phyloP scores from a whole-genome alignment of 805 yeast species.

The Metschnikowia koreensis region DNA sequence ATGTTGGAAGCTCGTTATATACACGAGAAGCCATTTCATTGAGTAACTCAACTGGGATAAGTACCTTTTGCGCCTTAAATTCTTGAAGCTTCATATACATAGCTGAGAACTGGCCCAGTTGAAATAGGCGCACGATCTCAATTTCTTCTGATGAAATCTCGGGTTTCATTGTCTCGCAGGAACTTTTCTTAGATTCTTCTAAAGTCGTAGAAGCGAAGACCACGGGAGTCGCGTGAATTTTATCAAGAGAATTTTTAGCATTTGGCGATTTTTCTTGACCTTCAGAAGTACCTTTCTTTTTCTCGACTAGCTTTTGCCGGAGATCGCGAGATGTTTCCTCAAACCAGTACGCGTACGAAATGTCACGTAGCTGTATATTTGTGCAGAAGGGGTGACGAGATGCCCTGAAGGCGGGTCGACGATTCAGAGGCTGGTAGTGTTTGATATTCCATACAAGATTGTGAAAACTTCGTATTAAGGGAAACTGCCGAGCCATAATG shows the following conservation, averaged over 20 bases:
- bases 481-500: constrained; percentile 16
- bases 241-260: not conserved
- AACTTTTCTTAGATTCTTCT: not conserved
- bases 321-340: constrained; percentile 14
- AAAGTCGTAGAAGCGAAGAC: not conserved
- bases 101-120: constrained; percentile 8
- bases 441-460: constrained; percentile 16
- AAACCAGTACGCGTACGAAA: constrained; percentile 18
- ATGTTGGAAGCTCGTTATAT: constrained; percentile 13
- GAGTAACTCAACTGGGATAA: constrained; percentile 11
- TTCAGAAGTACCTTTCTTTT: not conserved
- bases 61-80: constrained; percentile 6
- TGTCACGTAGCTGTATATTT: constrained; percentile 17
- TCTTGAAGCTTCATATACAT: constrained; percentile 13
- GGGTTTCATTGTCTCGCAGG: not conserved
- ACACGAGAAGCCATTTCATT: constrained; percentile 16
- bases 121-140: constrained; percentile 15
- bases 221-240: not conserved
- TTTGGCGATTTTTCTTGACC: not conserved
- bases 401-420: constrained; percentile 16
- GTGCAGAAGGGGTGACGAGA: constrained; percentile 19
- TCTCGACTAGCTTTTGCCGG: constrained; percentile 7
- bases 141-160: constrained; percentile 12
- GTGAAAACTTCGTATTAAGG: constrained; percentile 11
- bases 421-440: constrained; percentile 12